A percentile compares a stretch with the other conserved stretches of the same genome.
phyloP scores from a whole-genome alignment of 352 stramenopile species.

The Phytophthora capsici region DNA sequence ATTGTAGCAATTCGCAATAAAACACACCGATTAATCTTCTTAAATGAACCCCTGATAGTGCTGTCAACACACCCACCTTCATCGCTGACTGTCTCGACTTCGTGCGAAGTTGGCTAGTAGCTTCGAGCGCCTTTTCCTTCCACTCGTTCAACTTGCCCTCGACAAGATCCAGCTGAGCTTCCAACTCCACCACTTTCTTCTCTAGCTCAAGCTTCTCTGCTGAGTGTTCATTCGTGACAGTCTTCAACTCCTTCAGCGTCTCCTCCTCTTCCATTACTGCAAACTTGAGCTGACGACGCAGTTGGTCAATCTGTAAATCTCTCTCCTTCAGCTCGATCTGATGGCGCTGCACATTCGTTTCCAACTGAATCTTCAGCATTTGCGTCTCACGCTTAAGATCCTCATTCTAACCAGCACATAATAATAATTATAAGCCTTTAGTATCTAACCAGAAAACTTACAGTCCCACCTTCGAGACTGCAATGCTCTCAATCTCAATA shows the following conservation, averaged over 20 bases:
- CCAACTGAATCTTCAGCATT: conserved; percentile 59
- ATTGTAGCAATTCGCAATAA: not conserved
- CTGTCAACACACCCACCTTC: conserved; percentile 41
- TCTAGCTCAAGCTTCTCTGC: conserved; percentile 66
- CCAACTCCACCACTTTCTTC: conserved; percentile 76
- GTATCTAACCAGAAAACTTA: too few species aligned
- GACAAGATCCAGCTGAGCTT: conserved; percentile 72
- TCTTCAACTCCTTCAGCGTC: conserved; percentile 67
- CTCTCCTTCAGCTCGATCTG: conserved; percentile 75
- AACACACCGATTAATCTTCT: not conserved
- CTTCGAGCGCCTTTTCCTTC: conserved; percentile 75
- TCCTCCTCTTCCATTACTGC: conserved; percentile 70
- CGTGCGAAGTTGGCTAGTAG: conserved; percentile 50
- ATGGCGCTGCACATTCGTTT: conserved; percentile 57
- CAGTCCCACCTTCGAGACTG: conserved; percentile 57
- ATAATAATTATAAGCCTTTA: too few species aligned
- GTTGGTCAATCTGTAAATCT: conserved; percentile 70
- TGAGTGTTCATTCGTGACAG: conserved; percentile 52
- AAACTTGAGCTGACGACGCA: conserved; percentile 70
- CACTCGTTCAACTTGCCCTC: conserved; percentile 71
- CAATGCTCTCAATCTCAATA: conserved; percentile 62
- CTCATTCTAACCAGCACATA: conserved; percentile 41
- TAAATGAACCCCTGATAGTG: not conserved
- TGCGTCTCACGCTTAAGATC: conserved; percentile 60
- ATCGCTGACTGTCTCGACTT: conserved; percentile 53